Base-by-base conservation (phyloP, 2,329 filamentous ascomycete genomes). In the Calcarisporium arbuscula region DNA sequence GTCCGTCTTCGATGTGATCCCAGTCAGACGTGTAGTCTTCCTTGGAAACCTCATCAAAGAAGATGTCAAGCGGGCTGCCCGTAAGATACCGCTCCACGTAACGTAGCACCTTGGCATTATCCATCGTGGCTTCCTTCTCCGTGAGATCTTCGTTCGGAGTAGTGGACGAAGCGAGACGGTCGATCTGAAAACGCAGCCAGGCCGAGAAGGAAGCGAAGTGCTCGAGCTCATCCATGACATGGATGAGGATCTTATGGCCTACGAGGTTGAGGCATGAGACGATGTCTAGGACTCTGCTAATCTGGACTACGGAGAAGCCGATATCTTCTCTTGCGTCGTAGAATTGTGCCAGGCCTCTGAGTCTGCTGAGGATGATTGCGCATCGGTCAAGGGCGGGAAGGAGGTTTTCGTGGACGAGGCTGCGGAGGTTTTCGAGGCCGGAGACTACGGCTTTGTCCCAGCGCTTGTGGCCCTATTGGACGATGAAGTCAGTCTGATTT, bases 391-490 rank as follows among this genome's bases (percentile, higher is more conserved):
- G 67, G 1, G 86, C 87, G 0, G 92, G 92, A 3, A 96, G 70
- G 33, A 95, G 78, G 54, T 94, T 89, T 52, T 95, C 82, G 51
- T 95, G 89, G 1, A 88, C 69, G 10, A 96, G 69, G 34, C 77
- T 74, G 32, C 87, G 77, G 8, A 96, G 70, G 35, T 78, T 82
- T 40, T 85, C 80, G 15, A 95, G 80, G 1, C 88, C 86, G 5
- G 78, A 77, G 2, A 76, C 72, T 3, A 94, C 83, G 6, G 85
- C 82, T 51, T 90, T 94, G 43, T 96, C 89, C 92, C 92, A 98
- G 31, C 92, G 73, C 60, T 95, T 95, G 49, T 94, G 85, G 1
- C 88, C 88, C 82, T 92, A 26, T 35, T n/a, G n/a, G n/a, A n/a
- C 8, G 12, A 5, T 12, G 22, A 25, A 25, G 22, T 25, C 10